These are phyloP conservation scores for Taphrina communis DNA, from an alignment of 1,139 yeast genomes.

Conservation along the genomic window DNA sequence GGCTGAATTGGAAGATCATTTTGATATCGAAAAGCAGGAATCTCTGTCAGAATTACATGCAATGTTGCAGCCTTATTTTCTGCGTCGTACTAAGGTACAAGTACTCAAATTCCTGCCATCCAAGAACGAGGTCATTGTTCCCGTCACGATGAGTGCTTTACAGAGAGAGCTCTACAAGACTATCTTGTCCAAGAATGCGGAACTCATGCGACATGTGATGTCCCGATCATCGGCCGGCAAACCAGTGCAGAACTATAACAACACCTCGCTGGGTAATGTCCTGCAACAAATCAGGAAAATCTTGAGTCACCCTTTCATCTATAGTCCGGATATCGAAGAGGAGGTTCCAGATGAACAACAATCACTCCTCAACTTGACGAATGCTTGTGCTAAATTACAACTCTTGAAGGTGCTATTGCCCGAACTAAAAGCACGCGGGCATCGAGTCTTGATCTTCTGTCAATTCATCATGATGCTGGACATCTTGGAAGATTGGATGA, in stretches of 20 bases:
- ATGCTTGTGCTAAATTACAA: constrained; percentile 70
- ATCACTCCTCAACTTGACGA: constrained; percentile 40
- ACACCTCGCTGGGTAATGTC: constrained; percentile 43
- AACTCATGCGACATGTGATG: constrained; percentile 42
- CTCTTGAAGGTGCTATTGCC: constrained; percentile 75
- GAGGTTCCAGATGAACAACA: constrained; percentile 39
- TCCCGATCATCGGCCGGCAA: constrained; percentile 36
- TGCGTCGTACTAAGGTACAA: constrained; percentile 46
- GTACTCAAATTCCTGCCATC: constrained; percentile 45
- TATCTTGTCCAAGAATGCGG: constrained; percentile 46
- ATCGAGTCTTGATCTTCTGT: constrained; percentile 77
- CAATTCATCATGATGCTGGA: constrained; percentile 92
- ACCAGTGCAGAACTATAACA: constrained; percentile 42
- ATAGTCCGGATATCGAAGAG: constrained; percentile 45
- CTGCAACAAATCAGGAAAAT: constrained; percentile 46
- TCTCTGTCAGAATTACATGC: constrained; percentile 44
- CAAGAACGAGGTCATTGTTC: constrained; percentile 46
- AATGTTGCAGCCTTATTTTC: constrained; percentile 44
- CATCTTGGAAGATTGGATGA: constrained; percentile 82
- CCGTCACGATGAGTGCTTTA: constrained; percentile 45
- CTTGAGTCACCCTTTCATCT: constrained; percentile 47
- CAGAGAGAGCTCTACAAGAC: constrained; percentile 46
- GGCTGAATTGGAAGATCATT: constrained; percentile 34
- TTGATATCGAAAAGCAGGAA: constrained; percentile 40
- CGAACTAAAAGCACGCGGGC: constrained; percentile 75